phyloP scores from a whole-genome alignment of 305 asterid genomes.

The Solanum aculeatissimum region DNA sequence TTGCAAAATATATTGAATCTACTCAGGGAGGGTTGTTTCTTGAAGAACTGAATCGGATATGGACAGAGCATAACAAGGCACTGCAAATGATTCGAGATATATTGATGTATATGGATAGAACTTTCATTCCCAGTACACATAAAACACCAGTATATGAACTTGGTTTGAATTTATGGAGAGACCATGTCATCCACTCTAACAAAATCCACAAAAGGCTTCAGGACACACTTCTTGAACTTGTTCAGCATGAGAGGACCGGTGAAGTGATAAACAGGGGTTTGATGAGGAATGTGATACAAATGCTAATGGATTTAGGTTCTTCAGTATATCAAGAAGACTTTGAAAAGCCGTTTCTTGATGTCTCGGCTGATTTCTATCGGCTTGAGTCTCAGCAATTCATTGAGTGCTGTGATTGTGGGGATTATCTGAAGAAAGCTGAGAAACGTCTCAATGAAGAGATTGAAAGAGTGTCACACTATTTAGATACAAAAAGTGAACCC shows the following conservation, averaged over 20 bases:
- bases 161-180: conserved; percentile 41
- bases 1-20: conserved; percentile 22
- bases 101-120: conserved; percentile 43
- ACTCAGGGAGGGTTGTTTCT: conserved; percentile 32
- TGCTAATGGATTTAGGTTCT: conserved; percentile 40
- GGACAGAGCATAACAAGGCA: conserved; percentile 40
- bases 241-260: conserved; percentile 32
- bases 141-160: conserved; percentile 45
- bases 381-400: conserved; percentile 39
- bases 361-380: conserved; percentile 39
- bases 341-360: conserved; percentile 38
- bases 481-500: conserved; percentile 34
- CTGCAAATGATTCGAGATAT: conserved; percentile 44
- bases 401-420: conserved; percentile 41
- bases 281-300: conserved; percentile 37
- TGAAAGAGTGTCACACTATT: conserved; percentile 34
- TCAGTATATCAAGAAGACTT: conserved; percentile 35
- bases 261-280: conserved; percentile 39
- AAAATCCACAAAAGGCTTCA: conserved; percentile 35
- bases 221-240: conserved; percentile 33
- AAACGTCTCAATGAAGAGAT: conserved; percentile 43
- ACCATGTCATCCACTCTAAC: conserved; percentile 26
- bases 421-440: conserved; percentile 38
- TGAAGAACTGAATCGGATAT: conserved; percentile 38
- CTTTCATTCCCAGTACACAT: conserved; percentile 32